Percentiles rank a stretch among this genome's conserved stretches.
Conservation (phyloP, 495 filamentous ascomycete species). For the Echria macrotheca region DNA sequence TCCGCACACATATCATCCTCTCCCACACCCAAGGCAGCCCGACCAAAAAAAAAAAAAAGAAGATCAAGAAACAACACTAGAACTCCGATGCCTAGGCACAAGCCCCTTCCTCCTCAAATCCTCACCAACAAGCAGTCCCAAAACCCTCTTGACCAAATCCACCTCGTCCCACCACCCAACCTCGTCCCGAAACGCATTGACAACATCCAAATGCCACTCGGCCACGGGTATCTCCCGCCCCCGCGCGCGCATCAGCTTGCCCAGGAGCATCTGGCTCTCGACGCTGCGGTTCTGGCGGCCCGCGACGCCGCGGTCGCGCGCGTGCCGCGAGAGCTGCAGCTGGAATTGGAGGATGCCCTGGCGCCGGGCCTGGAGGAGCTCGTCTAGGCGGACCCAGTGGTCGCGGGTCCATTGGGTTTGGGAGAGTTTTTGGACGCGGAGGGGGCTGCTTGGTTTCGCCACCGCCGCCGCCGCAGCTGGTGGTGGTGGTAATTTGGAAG, state of each 20-base stretch:
- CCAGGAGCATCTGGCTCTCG: conserved; percentile 19
- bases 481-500: not conserved
- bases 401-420: conserved; percentile 33
- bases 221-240: conserved; percentile 37
- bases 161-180: conserved; percentile 40
- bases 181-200: conserved; percentile 39
- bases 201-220: conserved; percentile 48
- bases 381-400: conserved; percentile 39
- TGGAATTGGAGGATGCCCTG: conserved; percentile 24
- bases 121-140: conserved; percentile 45
- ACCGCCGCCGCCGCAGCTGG: too few relatives aligned
- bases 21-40: too few relatives aligned
- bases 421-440: conserved; percentile 21
- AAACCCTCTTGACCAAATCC: conserved; percentile 43
- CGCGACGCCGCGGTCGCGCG: not conserved
- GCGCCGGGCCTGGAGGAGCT: conserved; percentile 29
- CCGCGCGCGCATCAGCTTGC: conserved; percentile 29
- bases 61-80: too few relatives aligned
- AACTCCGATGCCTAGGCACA: too few relatives aligned
- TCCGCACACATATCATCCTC: not conserved
- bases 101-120: conserved; percentile 9
- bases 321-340: conserved; percentile 13
- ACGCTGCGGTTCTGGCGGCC: not conserved
- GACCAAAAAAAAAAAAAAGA: too few relatives aligned
- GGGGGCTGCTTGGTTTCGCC: not conserved